phyloP scores from a whole-genome alignment of 192 early-diverging fungal genomes.

The Linnemannia schmuckeri region DNA sequence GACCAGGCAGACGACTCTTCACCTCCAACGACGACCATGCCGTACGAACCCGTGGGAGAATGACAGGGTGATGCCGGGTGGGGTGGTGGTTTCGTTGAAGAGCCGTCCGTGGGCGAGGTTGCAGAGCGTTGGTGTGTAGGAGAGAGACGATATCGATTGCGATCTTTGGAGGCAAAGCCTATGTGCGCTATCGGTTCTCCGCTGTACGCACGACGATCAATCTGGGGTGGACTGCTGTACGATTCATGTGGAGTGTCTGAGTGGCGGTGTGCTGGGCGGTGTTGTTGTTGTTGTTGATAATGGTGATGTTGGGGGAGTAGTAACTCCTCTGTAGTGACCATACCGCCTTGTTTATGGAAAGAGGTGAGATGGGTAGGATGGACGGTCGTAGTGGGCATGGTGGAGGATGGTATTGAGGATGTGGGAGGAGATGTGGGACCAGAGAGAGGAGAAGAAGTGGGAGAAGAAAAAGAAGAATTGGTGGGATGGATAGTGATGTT shows the following conservation, averaged over 20 bases:
- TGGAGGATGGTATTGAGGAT: not conserved
- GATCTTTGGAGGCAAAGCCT: constrained; percentile 5
- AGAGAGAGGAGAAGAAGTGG: not conserved
- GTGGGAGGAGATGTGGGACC: not conserved
- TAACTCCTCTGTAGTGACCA: not conserved
- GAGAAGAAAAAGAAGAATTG: not conserved
- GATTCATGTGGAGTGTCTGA: constrained; percentile 14
- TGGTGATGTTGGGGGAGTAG: constrained; percentile 6
- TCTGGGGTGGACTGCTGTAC: constrained; percentile 16
- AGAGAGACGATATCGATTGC: not conserved
- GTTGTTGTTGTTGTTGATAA: constrained; percentile 4
- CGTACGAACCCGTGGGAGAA: constrained; percentile 1
- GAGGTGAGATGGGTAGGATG: not conserved
- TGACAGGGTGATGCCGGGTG: not conserved
- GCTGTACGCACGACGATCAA: not conserved
- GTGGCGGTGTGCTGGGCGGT: constrained; percentile 6
- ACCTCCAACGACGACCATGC: not conserved
- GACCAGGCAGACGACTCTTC: not conserved
- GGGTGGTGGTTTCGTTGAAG: not conserved
- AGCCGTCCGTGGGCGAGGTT: not conserved
- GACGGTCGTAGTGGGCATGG: constrained; percentile 5
- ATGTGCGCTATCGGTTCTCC: constrained; percentile 8
- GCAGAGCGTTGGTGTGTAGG: not conserved
- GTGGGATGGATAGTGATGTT: too few relatives aligned
- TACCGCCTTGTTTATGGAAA: constrained; percentile 9